Evolutionary conservation across 192 early-diverging fungal species (phyloP).

Genomic region (Entomortierella parvispora): DNA sequence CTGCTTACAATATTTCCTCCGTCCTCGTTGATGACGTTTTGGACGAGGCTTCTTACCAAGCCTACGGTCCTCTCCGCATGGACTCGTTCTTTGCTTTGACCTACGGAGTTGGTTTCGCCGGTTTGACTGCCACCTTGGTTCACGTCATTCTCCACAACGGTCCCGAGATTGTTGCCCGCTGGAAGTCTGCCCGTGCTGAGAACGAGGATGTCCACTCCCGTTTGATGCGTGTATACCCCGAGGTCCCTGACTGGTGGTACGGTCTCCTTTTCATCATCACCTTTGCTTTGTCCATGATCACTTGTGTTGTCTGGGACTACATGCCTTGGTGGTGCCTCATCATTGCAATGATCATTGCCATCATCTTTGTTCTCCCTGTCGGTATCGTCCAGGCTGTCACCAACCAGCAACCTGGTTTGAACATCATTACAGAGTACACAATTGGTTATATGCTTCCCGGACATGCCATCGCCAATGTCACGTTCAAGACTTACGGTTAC

Average conservation of each 20-base stretch:
- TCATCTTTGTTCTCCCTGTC: conserved; percentile 77
- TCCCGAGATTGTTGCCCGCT: conserved; percentile 55
- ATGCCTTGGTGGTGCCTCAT: conserved; percentile 58
- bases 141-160: conserved; percentile 69
- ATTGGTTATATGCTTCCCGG: conserved; percentile 55
- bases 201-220: conserved; percentile 4
- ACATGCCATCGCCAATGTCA: conserved; percentile 54
- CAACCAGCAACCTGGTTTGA: conserved; percentile 44
- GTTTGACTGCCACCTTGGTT: conserved; percentile 58
- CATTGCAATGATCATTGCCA: conserved; percentile 54
- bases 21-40: conserved; percentile 55
- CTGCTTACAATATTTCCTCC: conserved; percentile 54
- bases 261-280: conserved; percentile 55
- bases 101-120: conserved; percentile 60
- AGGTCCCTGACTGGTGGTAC: too few species aligned
- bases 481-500: conserved; percentile 63
- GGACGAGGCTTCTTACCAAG: conserved; percentile 52
- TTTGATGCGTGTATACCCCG: too few species aligned
- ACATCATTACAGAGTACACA: conserved; percentile 60
- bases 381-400: conserved; percentile 67
- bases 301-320: conserved; percentile 54
- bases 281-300: conserved; percentile 55
- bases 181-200: conserved; percentile 11
- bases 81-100: conserved; percentile 48
- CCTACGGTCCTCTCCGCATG: conserved; percentile 50